Percentiles rank a stretch among this genome's conserved stretches.
These are phyloP conservation scores for Fragaria vesca DNA, from an alignment of 306 rosid species.

Conservation along the genomic window DNA sequence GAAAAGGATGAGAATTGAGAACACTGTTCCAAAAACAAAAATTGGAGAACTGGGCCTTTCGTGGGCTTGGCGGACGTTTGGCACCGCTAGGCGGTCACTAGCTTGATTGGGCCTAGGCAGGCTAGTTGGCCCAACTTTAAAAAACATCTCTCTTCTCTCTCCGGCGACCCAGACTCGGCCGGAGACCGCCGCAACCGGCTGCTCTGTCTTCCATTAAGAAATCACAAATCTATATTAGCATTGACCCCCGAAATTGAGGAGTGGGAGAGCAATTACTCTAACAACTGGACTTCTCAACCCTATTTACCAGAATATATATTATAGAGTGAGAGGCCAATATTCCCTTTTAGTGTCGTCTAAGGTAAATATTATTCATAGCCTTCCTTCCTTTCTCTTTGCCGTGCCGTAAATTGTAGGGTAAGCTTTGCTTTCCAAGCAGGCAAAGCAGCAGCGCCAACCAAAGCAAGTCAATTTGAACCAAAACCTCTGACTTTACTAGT, in stretches of 20 bases:
- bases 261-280: not conserved
- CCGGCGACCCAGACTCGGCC: too few relatives aligned
- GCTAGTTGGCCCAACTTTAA: too few relatives aligned
- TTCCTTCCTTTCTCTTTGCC: not conserved
- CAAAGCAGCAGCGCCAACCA: not conserved
- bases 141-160: too few relatives aligned
- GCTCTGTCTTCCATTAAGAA: not conserved
- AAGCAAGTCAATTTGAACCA: not conserved
- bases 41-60: too few relatives aligned
- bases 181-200: too few relatives aligned
- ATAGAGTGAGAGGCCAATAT: not conserved
- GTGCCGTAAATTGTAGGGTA: not conserved
- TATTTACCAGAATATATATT: not conserved
- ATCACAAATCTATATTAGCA: not conserved
- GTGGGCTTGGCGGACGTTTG: too few relatives aligned
- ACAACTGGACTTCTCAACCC: not conserved
- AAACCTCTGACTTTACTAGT: not conserved
- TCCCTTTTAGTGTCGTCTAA: not conserved
- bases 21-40: too few relatives aligned
- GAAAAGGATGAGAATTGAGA: too few relatives aligned
- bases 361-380: not conserved
- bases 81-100: too few relatives aligned
- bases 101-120: too few relatives aligned
- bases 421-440: conserved; percentile 15
- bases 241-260: not conserved